Evolutionary conservation across 1,284 basidiomycete genomes (phyloP), one percentile per base, ranked within the genome.

Genomic region (Hortiboletus rubellus): DNA sequence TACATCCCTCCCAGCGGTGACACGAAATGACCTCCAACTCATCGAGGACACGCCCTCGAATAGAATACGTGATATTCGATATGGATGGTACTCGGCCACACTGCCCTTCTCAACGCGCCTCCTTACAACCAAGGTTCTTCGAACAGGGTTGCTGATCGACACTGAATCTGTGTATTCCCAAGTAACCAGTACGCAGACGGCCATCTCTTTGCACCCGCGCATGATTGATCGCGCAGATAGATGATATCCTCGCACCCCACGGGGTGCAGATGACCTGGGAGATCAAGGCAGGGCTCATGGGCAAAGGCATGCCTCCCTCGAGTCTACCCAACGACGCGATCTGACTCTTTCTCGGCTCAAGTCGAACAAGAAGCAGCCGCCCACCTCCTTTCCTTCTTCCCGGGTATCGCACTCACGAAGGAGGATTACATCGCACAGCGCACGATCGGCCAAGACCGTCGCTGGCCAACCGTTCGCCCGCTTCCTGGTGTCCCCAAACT

Each of bases 201-300:
- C 48, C 52, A 48, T n/a, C 22, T 17, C 11, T 46, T 34, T 10
- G 14, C 27, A 12, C 47, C 24, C 24, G 17, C 33, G 14, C 46
- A 41, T 22, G 53, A 53, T 49, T 58, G 44, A 71, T 52, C 40
- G 30, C 22, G 17, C 45, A 22, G 46, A 52, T 38, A 73, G 72
- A 92, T 73, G 78, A 82, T 42, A 87, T 91, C 56, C 82, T 92
- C 40, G 81, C 76, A n/a, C 76, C 75, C n/a, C 84, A 87, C 66
- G 89, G 87, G 37, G 85, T 83, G 59, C 74, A 82, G 62, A 89
- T 92, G 88, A 88, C 87, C 9, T 91, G 89, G 89, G 85, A 89
- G 54, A 90, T 92, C 59, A 92, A 92, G 67, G 85, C 88, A 22
- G 86, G 86, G 0, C 82, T 87, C 53, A 92, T 92, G 90, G 90